Percentiles rank a stretch among this genome's conserved stretches.
Conservation (phyloP, 2,329 filamentous ascomycete species). For the Exophiala alcalophila region DNA sequence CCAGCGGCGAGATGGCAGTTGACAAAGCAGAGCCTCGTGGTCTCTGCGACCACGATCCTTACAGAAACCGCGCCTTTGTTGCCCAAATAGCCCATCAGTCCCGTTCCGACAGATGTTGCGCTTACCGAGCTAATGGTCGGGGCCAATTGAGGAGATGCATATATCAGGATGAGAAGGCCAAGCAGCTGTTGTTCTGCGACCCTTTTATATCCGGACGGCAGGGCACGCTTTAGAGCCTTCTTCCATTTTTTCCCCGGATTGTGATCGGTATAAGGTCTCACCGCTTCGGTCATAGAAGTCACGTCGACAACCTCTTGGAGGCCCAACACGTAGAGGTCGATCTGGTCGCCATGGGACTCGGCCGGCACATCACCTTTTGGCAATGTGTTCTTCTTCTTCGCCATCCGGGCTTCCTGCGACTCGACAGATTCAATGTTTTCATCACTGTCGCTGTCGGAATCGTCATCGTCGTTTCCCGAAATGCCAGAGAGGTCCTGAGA, state of each 20-base stretch:
- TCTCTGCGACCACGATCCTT: constrained; percentile 81
- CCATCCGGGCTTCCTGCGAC: constrained; percentile 48
- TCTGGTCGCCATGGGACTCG: constrained; percentile 58
- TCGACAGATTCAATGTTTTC: constrained; percentile 42
- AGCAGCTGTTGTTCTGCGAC: constrained; percentile 81
- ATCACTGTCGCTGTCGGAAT: constrained; percentile 26
- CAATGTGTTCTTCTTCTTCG: constrained; percentile 43
- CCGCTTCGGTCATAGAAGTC: constrained; percentile 72
- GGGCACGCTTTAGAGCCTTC: constrained; percentile 65
- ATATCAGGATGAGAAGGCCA: constrained; percentile 79
- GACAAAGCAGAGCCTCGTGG: constrained; percentile 82
- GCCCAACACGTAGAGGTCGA: constrained; percentile 85
- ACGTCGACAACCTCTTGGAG: constrained; percentile 92
- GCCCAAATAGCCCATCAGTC: constrained; percentile 86
- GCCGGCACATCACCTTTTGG: constrained; percentile 45
- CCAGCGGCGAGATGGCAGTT: constrained; percentile 92
- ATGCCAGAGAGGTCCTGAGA: constrained; percentile 61
- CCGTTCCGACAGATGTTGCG: constrained; percentile 80
- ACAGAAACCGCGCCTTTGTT: constrained; percentile 91
- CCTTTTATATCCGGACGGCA: constrained; percentile 74
- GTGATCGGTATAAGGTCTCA: constrained; percentile 72
- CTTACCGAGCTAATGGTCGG: constrained; percentile 77
- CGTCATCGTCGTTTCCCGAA: constrained; percentile 30
- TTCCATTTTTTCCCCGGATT: constrained; percentile 75
- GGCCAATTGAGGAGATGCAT: constrained; percentile 73